These are phyloP conservation scores for Xylaria sp. DNA, from an alignment of 495 filamentous ascomycete genomes.

Conservation along the genomic window DNA sequence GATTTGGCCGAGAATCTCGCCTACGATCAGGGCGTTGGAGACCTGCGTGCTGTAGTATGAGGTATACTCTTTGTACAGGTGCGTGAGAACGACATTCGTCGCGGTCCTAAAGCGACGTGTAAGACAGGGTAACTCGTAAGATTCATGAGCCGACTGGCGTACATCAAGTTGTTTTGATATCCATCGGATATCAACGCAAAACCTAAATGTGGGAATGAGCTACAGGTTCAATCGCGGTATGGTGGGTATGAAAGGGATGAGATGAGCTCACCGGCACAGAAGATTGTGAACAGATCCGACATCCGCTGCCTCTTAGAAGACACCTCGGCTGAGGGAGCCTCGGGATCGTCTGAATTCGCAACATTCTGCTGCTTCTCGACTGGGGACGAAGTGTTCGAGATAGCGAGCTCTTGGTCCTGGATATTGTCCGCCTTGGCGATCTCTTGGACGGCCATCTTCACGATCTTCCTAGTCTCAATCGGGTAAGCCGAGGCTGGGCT, in stretches of 20 bases:
- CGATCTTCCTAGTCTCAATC: not conserved
- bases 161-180: slow-evolving; percentile 62
- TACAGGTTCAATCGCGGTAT: not conserved
- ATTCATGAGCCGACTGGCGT: not conserved
- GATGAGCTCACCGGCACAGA: slow-evolving; percentile 24
- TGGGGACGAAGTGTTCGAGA: slow-evolving; percentile 7
- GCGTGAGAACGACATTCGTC: slow-evolving; percentile 58
- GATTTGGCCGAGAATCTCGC: slow-evolving; percentile 60
- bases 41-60: slow-evolving; percentile 46
- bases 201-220: slow-evolving; percentile 37
- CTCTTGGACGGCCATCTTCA: slow-evolving; percentile 10
- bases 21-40: slow-evolving; percentile 61
- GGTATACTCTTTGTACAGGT: slow-evolving; percentile 55
- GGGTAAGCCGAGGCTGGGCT: not conserved
- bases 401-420: not conserved
- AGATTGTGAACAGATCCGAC: slow-evolving; percentile 28
- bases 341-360: not conserved
- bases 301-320: slow-evolving; percentile 15
- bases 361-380: slow-evolving; percentile 11
- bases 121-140: not conserved
- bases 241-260: not conserved
- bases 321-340: slow-evolving; percentile 13
- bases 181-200: slow-evolving; percentile 61
- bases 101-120: slow-evolving; percentile 45
- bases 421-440: slow-evolving; percentile 13